Base-by-base conservation (phyloP, 768 basidiomycete genomes). In the Polyporus arcularius region DNA sequence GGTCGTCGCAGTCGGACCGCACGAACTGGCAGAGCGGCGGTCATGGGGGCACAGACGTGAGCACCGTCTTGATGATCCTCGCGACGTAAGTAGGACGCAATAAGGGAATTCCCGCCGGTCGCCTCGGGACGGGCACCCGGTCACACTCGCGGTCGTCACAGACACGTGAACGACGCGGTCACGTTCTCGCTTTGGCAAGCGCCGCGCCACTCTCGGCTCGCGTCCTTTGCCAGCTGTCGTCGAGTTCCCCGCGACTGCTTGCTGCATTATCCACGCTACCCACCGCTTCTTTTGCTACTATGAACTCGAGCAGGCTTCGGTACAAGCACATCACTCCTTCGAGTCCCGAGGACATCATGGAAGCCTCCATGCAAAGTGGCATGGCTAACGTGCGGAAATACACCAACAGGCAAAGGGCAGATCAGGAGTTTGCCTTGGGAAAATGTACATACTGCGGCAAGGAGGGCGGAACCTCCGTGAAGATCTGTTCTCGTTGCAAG, bases 401-500 rank as follows among this genome's bases (percentile, higher is more conserved):
- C 2, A n/a, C 53, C 7, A 11, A 35, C 35, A 35, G 35, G 35
- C 6, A 11, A 6, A 35, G 55, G 26, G 39, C 55, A 18, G 30
- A 60, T 4, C 40, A 49, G 18, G 46, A 47, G 28, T 31, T 50
- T 10, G 28, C 30, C n/a, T 18, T 55, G 39, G 46, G 47, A 5
- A 49, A 8, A 4, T 60, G 59, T 40, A 11, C 47, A 2, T 50
- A 42, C 14, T 60, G 59, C 41, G 53, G 48, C 1, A 55, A 55
- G n/a, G 30, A 55, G 2, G 47, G 53, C n/a, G 39, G 47, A 3
- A 21, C n/a, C 6, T 31, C 53, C 8, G 53, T 60, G 40, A 55
- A 55, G 31, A 50, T 40, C 15, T 60, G 59, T 15, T 55, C 59
- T 5, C 53, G 53, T 2, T 60, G 59, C 59, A 60, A 55, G 59